Evolutionary conservation across 768 basidiomycete genomes (phyloP), one percentile per base, ranked within the genome.

Genomic region (Mycena chlorophos): DNA sequence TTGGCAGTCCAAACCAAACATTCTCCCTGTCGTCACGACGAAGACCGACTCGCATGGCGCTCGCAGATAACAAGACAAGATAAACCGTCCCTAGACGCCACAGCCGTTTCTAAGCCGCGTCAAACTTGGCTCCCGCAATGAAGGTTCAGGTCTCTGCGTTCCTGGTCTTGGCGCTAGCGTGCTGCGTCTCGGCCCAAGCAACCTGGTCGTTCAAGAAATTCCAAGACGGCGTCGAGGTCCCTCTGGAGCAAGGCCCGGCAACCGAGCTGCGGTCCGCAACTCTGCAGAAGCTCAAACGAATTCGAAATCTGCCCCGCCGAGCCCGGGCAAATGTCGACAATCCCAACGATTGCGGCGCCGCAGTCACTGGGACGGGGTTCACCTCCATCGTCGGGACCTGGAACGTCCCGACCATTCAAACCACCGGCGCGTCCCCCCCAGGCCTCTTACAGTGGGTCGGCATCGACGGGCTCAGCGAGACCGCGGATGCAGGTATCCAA

Each of bases 401-500:
- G 56, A 52, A 45, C 51, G 37, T 57, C 45, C 56, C 56, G 39
- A 52, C 51, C 22, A 47, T 57, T 51, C n/a, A n/a, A 52, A 26
- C 23, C 56, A 48, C 47, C 56, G 56, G n/a, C 49, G 51, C 46
- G 56, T 57, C 56, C 28, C 39, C 46, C 13, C 55, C 55, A n/a
- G 49, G 49, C 37, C 16, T 52, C 42, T 20, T 47, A 37, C 56
- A 57, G 47, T 57, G 56, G 56, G 56, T 57, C 46, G 56, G 56
- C 22, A 57, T 57, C 46, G 56, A 57, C 48, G 56, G 56, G 34
- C 53, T 57, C 56, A 49, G 46, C 56, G 30, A 57, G n/a, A n/a
- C n/a, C n/a, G n/a, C n/a, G 51, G 39, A 37, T 39, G 51, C 56
- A 26, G 28, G 52, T 10, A 57, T 57, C 47, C 56, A 57, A 51